Evolutionary conservation across 495 filamentous ascomycete genomes (phyloP), one percentile per base, ranked within the genome.

Genomic region (Tirmania nivea): DNA sequence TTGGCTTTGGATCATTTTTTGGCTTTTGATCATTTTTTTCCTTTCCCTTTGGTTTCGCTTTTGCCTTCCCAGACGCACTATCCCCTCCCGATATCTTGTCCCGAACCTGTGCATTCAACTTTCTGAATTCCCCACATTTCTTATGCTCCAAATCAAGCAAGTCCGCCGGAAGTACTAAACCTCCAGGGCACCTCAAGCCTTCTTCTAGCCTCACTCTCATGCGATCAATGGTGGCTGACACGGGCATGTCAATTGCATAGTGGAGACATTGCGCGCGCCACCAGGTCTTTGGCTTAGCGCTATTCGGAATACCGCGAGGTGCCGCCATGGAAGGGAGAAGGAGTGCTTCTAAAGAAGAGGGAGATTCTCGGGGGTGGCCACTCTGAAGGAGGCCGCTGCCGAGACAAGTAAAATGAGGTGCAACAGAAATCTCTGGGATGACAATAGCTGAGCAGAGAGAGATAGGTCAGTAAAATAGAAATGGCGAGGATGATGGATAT

Each of bases 331-430:
- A 16, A 19, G 39, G 39, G 52, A 59, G 37, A 2, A 59, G 59
- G 35, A 64, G 59, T 20, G 51, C 37, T 34, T 56, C 60, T 10
- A 60, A 63, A 10, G 50, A 68, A 16, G 54, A 54, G 3, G 53
- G 20, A 3, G 48, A 6, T 17, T 59, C 57, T 25, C 57, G 57
- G 14, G 57, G 16, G 48, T 59, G 48, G 0, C 55, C 36, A 19
- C 14, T 45, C 17, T 55, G 21, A 10, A 60, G 58, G 25, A 60
- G 58, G 49, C 58, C 58, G 0, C 31, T 16, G 8, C 58, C 58
- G 34, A 59, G 52, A 6, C 56, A 59, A 21, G 49, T 60, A 42
- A 60, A 60, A 49, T 60, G 45, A 1, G 58, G 58, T 0, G 56
- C 34, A 34, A 60, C 11, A 3, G 35, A 48, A 35, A 51, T 2